Percentiles rank a stretch among this genome's conserved stretches.
phyloP scores from a whole-genome alignment of 805 yeast genomes.

The Spathaspora hagerdaliae region DNA sequence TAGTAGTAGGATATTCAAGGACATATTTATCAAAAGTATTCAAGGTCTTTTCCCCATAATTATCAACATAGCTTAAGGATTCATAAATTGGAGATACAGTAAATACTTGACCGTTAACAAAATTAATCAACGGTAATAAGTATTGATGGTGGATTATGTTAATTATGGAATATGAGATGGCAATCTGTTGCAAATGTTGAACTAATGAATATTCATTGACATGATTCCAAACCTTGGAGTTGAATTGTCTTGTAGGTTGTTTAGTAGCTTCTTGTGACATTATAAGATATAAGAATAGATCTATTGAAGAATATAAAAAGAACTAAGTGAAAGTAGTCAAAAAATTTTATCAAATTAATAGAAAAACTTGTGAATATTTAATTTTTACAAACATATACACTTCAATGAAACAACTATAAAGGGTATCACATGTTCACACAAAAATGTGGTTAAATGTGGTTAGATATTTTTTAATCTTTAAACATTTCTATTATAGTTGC shows the following conservation, averaged over 20 bases:
- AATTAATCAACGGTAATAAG: slow-evolving; percentile 13
- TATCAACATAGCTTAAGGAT: slow-evolving; percentile 9
- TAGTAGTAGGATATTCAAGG: not conserved
- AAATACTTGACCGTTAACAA: slow-evolving; percentile 19
- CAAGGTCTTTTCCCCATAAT: slow-evolving; percentile 9
- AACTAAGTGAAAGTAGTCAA: not conserved
- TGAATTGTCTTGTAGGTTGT: slow-evolving; percentile 15
- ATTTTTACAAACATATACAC: not conserved
- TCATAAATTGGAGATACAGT: slow-evolving; percentile 9
- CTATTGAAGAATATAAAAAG: not conserved
- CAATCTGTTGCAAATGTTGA: slow-evolving; percentile 14
- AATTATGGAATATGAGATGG: slow-evolving; percentile 23
- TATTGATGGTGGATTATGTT: slow-evolving; percentile 18
- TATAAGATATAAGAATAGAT: not conserved
- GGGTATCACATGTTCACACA: no score
- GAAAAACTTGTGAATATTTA: not conserved
- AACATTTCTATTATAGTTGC: no score
- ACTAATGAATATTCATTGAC: slow-evolving; percentile 29
- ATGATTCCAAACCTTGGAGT: slow-evolving; percentile 31
- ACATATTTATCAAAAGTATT: slow-evolving; percentile 4
- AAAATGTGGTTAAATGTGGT: no score
- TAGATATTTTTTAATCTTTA: no score
- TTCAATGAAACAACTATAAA: no score
- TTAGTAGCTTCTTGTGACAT: not conserved
- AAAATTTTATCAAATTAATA: no score